phyloP scores from a whole-genome alignment of 2,329 filamentous ascomycete species.

The Aspergillus sp. region DNA sequence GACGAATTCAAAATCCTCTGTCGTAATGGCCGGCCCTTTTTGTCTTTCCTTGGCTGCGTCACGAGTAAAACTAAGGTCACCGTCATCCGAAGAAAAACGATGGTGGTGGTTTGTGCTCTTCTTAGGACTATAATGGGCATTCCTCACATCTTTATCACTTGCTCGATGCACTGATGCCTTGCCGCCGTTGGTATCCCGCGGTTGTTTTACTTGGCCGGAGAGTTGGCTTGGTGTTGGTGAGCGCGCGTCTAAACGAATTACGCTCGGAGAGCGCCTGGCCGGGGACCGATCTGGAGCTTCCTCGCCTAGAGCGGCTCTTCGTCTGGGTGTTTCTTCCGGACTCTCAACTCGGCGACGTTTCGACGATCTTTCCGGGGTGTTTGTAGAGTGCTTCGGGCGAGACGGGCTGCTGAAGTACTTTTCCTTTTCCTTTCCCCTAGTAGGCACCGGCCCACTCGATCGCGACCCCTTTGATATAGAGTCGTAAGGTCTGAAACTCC shows the following conservation, averaged over 20 bases:
- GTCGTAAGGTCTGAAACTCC: constrained; percentile 24
- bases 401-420: constrained; percentile 7
- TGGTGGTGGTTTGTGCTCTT: constrained; percentile 1
- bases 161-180: constrained; percentile 18
- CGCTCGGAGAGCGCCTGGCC: constrained; percentile 5
- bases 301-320: constrained; percentile 20
- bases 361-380: constrained; percentile 21
- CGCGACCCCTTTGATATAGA: constrained; percentile 25
- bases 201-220: constrained; percentile 8
- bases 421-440: constrained; percentile 17
- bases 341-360: constrained; percentile 32
- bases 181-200: constrained; percentile 1
- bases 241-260: constrained; percentile 13
- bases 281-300: constrained; percentile 14
- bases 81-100: constrained; percentile 11
- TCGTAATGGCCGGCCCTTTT: constrained; percentile 1
- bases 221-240: constrained; percentile 24
- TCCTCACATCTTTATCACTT: constrained; percentile 20
- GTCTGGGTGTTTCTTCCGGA: neutral
- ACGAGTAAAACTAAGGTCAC: constrained; percentile 26
- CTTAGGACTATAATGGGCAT: constrained; percentile 5
- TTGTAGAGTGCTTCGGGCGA: constrained; percentile 12
- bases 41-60: constrained; percentile 27
- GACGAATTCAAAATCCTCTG: neutral
- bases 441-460: constrained; percentile 35